These are phyloP conservation scores for Laguncularia racemosa DNA, from an alignment of 345 rosid species.

Conservation along the genomic window DNA sequence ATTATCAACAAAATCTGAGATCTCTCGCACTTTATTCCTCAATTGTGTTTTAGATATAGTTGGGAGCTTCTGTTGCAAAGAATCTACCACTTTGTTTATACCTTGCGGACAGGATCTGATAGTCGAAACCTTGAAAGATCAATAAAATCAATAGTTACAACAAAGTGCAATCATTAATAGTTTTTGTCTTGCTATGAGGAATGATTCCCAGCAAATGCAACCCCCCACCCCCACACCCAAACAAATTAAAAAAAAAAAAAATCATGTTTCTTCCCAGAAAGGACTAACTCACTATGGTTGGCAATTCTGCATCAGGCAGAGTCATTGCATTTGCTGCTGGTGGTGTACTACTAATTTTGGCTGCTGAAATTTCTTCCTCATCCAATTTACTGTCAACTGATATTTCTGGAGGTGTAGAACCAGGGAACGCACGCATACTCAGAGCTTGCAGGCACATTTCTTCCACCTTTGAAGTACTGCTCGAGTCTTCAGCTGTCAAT, in stretches of 20 bases:
- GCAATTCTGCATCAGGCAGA: constrained; percentile 58
- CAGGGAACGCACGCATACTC: constrained; percentile 41
- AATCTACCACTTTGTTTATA: constrained; percentile 54
- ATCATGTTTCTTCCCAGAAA: no score
- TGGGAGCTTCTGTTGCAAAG: constrained; percentile 73
- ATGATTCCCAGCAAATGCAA: no score
- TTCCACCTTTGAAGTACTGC: constrained; percentile 49
- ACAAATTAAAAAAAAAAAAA: not conserved
- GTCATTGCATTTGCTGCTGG: constrained; percentile 16
- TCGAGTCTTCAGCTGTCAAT: constrained; percentile 39
- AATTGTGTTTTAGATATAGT: constrained; percentile 55
- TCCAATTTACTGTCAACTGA: constrained; percentile 18
- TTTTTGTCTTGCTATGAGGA: no score
- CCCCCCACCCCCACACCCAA: no score
- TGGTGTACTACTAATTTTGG: constrained; percentile 20
- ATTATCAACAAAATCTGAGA: constrained; percentile 69
- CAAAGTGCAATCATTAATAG: no score
- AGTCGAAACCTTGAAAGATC: constrained; percentile 46
- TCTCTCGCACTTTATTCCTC: constrained; percentile 71
- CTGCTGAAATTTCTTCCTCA: constrained; percentile 38
- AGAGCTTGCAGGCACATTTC: constrained; percentile 69
- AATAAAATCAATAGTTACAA: not conserved
- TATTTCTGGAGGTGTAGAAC: constrained; percentile 32
- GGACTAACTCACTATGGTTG: constrained; percentile 32
- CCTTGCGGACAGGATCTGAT: constrained; percentile 67